A percentile compares a stretch with the other conserved stretches of the same genome.
Conservation (phyloP, 2,329 filamentous ascomycete genomes). For the Acrocalymma vagum region DNA sequence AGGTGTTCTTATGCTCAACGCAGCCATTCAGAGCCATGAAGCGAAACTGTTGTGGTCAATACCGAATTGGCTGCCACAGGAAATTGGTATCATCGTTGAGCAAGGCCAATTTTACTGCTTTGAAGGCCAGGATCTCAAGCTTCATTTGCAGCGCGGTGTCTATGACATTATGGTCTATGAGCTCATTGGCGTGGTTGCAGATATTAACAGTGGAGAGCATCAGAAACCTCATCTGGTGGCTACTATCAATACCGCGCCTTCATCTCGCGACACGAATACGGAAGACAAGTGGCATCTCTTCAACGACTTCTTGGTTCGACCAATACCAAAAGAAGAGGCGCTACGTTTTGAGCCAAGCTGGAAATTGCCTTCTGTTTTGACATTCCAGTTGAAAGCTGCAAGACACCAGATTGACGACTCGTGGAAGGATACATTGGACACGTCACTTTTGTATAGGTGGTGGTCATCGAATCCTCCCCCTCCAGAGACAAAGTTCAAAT, state of each 20-base stretch:
- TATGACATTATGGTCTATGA: conserved; percentile 90
- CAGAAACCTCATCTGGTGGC: conserved; percentile 92
- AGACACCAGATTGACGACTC: conserved; percentile 84
- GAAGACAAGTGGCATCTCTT: conserved; percentile 91
- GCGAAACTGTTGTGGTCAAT: conserved; percentile 85
- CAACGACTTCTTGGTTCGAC: conserved; percentile 93
- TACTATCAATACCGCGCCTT: conserved; percentile 82
- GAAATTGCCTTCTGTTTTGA: conserved; percentile 90
- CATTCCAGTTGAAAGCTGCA: conserved; percentile 83
- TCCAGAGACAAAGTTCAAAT: conserved; percentile 65
- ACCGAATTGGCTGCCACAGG: conserved; percentile 89
- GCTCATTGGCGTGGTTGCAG: conserved; percentile 85
- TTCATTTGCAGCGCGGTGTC: conserved; percentile 79
- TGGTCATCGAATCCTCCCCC: conserved; percentile 56
- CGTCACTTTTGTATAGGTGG: conserved; percentile 82
- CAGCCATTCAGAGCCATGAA: conserved; percentile 76
- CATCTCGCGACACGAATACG: conserved; percentile 65
- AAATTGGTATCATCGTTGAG: conserved; percentile 91
- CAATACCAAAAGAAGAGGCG: conserved; percentile 82
- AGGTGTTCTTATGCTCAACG: conserved; percentile 86
- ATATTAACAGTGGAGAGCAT: conserved; percentile 85
- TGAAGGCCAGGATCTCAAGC: conserved; percentile 86
- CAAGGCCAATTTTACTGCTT: conserved; percentile 94
- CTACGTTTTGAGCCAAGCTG: conserved; percentile 88
- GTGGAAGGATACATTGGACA: conserved; percentile 88